phyloP scores from a whole-genome alignment of 768 basidiomycete species.

The Suillus occidentalis region DNA sequence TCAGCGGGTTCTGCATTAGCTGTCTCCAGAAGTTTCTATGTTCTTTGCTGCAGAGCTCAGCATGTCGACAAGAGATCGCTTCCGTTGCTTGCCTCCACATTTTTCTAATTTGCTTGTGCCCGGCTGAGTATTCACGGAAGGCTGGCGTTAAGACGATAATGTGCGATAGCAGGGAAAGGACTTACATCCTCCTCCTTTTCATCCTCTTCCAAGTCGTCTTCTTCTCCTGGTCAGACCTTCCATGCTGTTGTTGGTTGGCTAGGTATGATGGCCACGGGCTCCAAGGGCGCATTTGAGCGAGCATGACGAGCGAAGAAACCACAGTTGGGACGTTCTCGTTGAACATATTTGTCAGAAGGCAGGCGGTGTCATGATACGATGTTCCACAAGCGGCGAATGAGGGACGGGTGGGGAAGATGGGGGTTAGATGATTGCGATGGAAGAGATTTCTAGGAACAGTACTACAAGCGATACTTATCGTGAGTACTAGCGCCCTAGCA shows the following conservation, averaged over 20 bases:
- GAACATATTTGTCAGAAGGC: neutral
- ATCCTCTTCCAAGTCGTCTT: neutral
- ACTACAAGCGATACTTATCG: neutral
- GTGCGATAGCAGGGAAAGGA: neutral
- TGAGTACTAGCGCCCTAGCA: neutral
- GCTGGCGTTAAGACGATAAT: neutral
- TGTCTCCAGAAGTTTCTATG: neutral
- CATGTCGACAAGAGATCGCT: neutral
- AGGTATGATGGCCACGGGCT: neutral
- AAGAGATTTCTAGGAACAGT: neutral
- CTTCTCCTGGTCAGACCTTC: neutral
- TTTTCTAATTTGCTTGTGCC: neutral
- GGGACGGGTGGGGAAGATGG: neutral
- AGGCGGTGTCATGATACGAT: neutral
- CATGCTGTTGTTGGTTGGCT: neutral
- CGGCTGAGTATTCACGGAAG: neutral
- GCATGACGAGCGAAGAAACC: neutral
- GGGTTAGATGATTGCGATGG: neutral
- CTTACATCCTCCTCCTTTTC: neutral
- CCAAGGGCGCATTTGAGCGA: neutral
- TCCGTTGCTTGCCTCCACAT: too few relatives aligned
- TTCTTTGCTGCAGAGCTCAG: neutral
- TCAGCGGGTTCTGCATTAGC: neutral
- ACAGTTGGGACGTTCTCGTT: too few relatives aligned
- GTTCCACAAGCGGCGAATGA: neutral